phyloP scores from a whole-genome alignment of 768 basidiomycete species.

The Mycena metata region DNA sequence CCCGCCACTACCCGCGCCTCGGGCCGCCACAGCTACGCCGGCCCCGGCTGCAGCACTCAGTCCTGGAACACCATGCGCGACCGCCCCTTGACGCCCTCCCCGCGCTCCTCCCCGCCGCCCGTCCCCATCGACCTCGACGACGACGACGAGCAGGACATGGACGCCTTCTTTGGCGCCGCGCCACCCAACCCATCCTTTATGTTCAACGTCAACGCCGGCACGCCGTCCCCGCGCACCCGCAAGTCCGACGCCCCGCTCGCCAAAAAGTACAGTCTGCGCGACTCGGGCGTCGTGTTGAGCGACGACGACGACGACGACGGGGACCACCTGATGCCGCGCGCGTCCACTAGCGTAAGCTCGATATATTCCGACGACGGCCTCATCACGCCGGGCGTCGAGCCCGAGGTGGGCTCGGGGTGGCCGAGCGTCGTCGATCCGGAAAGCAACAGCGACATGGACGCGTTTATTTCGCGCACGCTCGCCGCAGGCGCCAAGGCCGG shows the following conservation, averaged over 20 bases:
- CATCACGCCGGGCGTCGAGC: conserved; percentile 75
- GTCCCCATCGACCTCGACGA: conserved; percentile 41
- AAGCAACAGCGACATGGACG: conserved; percentile 65
- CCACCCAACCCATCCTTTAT: conserved; percentile 64
- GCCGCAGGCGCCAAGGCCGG: conserved; percentile 67
- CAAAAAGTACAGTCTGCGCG: conserved; percentile 79
- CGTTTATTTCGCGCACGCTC: conserved; percentile 80
- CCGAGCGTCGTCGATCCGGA: conserved; percentile 61
- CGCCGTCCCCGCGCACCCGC: conserved; percentile 68
- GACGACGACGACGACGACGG: conserved; percentile 76
- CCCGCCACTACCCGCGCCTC: conserved; percentile 38
- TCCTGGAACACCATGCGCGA: conserved; percentile 59
- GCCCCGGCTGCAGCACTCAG: conserved; percentile 53
- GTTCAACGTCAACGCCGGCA: conserved; percentile 67
- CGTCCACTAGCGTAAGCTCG: conserved; percentile 76
- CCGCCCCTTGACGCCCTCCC: conserved; percentile 57
- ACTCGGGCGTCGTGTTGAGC: conserved; percentile 73
- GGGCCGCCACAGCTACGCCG: conserved; percentile 79
- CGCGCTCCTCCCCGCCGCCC: conserved; percentile 62
- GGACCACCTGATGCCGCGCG: conserved; percentile 61
- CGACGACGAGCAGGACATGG: conserved; percentile 69
- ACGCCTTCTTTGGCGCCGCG: conserved; percentile 66
- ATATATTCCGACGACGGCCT: conserved; percentile 74
- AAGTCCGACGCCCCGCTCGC: conserved; percentile 57
- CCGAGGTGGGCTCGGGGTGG: conserved; percentile 73